Evolutionary conservation across 495 filamentous ascomycete genomes (phyloP).

Genomic region (Neurospora pannonica): DNA sequence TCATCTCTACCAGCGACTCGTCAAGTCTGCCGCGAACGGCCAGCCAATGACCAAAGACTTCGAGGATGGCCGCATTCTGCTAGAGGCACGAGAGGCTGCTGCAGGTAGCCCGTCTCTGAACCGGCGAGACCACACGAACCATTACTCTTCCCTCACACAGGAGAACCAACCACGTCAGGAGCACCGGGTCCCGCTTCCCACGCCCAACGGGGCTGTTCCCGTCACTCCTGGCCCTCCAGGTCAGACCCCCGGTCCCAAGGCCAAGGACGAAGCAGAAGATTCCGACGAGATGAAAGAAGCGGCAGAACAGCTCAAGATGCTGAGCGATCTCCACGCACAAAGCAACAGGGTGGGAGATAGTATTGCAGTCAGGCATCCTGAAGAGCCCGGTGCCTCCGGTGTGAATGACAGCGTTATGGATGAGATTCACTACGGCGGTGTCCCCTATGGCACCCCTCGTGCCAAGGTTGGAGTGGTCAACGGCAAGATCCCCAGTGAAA

Average conservation of each 20-base stretch:
- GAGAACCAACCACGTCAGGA: slow-evolving; percentile 22
- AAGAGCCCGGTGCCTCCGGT: slow-evolving; percentile 36
- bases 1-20: slow-evolving; percentile 43
- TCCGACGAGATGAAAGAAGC: slow-evolving; percentile 51
- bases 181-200: not conserved
- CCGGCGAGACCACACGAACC: slow-evolving; percentile 9
- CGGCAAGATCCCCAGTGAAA: not conserved
- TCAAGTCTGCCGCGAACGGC: slow-evolving; percentile 30
- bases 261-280: slow-evolving; percentile 45
- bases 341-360: slow-evolving; percentile 23
- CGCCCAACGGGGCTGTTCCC: not conserved
- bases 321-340: slow-evolving; percentile 28
- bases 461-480: slow-evolving; percentile 12
- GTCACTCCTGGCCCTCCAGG: slow-evolving; percentile 7
- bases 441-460: slow-evolving; percentile 33
- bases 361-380: slow-evolving; percentile 24
- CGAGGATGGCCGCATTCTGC: slow-evolving; percentile 40
- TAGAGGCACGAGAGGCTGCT: slow-evolving; percentile 32
- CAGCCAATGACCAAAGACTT: slow-evolving; percentile 33
- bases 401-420: slow-evolving; percentile 29
- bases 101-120: slow-evolving; percentile 17
- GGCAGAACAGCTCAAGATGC: slow-evolving; percentile 46
- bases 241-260: slow-evolving; percentile 8
- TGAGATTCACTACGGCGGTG: slow-evolving; percentile 22
- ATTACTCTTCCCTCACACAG: slow-evolving; percentile 18